Evolutionary conservation across 345 rosid species (phyloP), one percentile per base, ranked within the genome.

Genomic region (Barbarea vulgaris): DNA sequence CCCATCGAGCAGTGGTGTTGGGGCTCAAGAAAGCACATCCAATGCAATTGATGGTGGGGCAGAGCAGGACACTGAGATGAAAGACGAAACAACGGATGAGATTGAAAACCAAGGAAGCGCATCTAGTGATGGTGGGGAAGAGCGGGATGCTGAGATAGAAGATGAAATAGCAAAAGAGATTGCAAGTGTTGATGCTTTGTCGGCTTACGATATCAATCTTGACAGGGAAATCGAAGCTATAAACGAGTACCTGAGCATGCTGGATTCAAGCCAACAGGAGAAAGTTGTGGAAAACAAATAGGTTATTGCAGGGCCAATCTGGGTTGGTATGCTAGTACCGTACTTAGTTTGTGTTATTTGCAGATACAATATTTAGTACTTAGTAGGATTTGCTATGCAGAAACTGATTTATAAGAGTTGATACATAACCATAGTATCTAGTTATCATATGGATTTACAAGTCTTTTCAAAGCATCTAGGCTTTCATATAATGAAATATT

Each of bases 141-240:
- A 77, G 47, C 87, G 97, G 39, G 98, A 94, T 75, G 30, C 51
- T 52, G 96, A 91, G 84, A 85, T 88, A 84, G 98, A 90, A 82
- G 89, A 55, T 39, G 91, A 89, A 53, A 81, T 91, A 44, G 84
- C 93, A 4, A 69, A 76, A 5, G 97, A 87, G 67, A 30, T 95
- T 69, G 87, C 84, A 17, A 66, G 34, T 21, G 80, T 48, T 1
- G 93, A 90, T 73, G 88, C 83, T 4, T 78, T 87, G 31, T 82
- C 97, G 0, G 97, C 90, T 80, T 95, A 90, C 42, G 97, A 91
- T 71, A 86, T 86, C 57, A 92, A 89, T 64, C 85, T 91, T 51
- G 76, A 83, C 1, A 79, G 36, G 80, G 97, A 90, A 82, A 93
- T 97, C 2, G 96, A 84, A 69, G 89, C 93, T 58, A 84, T 87